Base-by-base conservation (phyloP, 495 filamentous ascomycete species). In the Penicillium mononematosum region DNA sequence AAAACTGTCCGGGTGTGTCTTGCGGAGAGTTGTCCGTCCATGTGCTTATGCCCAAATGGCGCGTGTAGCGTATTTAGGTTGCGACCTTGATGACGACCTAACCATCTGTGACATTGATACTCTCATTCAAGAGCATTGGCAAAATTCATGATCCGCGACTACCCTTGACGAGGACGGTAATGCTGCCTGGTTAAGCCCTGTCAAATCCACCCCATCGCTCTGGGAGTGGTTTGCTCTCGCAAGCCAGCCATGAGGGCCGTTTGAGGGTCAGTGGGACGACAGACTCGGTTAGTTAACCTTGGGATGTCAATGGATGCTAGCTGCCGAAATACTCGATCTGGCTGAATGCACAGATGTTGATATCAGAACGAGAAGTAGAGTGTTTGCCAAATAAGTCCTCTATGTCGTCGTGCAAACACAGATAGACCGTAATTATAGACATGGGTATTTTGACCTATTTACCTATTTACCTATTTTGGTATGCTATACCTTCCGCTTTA, bases 401-500 rank as follows among this genome's bases (percentile, higher is more conserved):
- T n/a, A 7, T 2, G 5, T n/a, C 14, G 5, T 38, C 5, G 6
- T n/a, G 14, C 4, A 38, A n/a, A 39, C 0, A 2, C 36, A 39
- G 5, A 17, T 29, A 17, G 7, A n/a, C 10, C 17, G 10, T 12
- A 32, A 10, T 32, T 34, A 48, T 48, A 20, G 9, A 48, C 29
- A 34, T 48, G n/a, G 16, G 14, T 32, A 19, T 31, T 8, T 27
- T 0, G 17, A 48, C 17, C 45, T 48, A 48, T 10, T 32, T 12
- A 48, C 17, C 45, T 48, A 48, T 10, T 32, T 19, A 44, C 12
- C n/a, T 32, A 19, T 48, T 32, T 32, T 32, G 12, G 10, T 45
- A 20, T 49, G 5, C 39, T 53, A 69, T 6, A 88, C 68, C 79
- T 94, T 97, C 67, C 86, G 81, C 81, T 83, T 91, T 47, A 98